Evolutionary conservation across 345 rosid species (phyloP).

Genomic region (Arabidopsis arenosa): DNA sequence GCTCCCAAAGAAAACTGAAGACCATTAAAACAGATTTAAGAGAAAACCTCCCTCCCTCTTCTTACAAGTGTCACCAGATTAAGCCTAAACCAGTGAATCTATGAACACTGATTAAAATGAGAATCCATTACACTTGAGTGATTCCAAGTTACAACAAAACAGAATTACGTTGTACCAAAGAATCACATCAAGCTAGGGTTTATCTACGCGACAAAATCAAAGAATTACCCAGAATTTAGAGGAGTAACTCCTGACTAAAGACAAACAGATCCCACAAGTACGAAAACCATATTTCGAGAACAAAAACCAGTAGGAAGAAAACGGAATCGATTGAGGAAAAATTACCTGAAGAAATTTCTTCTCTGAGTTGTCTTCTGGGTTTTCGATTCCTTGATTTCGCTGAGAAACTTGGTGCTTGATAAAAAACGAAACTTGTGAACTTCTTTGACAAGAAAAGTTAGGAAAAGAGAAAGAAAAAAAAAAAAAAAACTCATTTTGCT

Average conservation of each 20-base stretch:
- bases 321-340: background rate
- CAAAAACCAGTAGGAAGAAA: background rate
- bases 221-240: background rate
- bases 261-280: background rate
- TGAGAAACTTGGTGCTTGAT: background rate
- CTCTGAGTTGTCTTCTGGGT: constrained; percentile 3
- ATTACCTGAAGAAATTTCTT: background rate
- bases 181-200: constrained; percentile 24
- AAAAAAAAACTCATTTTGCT: background rate
- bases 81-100: background rate
- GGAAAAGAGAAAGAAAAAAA: background rate
- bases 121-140: background rate
- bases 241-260: background rate
- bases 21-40: background rate
- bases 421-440: background rate
- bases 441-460: constrained; percentile 7
- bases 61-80: background rate
- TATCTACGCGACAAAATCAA: background rate
- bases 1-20: background rate
- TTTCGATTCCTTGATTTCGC: constrained; percentile 25
- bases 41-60: background rate
- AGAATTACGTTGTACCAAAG: background rate
- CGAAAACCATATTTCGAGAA: background rate
- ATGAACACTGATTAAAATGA: background rate
- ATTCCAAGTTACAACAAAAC: background rate